Evolutionary conservation across 2,329 filamentous ascomycete species (phyloP), one percentile per base, ranked within the genome.

Genomic region (Colletotrichum nymphaeae): DNA sequence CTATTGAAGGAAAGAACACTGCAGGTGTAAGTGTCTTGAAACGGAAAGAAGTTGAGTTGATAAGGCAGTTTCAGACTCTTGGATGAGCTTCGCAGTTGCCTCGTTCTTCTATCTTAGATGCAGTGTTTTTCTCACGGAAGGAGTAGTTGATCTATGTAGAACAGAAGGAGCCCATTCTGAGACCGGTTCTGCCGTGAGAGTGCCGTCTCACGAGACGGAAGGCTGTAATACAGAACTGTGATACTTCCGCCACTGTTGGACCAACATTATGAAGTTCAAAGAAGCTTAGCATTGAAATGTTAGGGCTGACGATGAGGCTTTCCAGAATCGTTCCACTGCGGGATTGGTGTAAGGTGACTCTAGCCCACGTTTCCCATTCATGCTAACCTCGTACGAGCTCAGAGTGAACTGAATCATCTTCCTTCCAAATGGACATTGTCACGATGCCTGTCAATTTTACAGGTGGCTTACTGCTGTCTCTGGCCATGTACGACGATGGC

Each of bases 401-500:
- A 46, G 19, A 3, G 9, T 22, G 19, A 49, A 11, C 19, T 49
- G 42, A 49, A 19, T 9, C 19, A 22, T 49, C 19, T 49, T n/a
- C 19, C 19, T 49, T 49, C 42, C 19, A 19, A n/a, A 22, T n/a
- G 42, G 19, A 22, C 19, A n/a, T n/a, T 3, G 42, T 11, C 8
- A 49, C 42, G 14, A 28, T 28, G 5, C 12, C 16, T 37, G 22
- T 22, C 49, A 62, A 37, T 22, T 58, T 63, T 58, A 42, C 22
- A 12, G 49, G 42, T 53, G 59, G 69, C 16, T 57, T 12, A 49
- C 22, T 72, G 28, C 58, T 49, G 65, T 28, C 42, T 22, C 42
- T 63, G 30, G 14, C 4, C 53, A 53, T 32, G 62, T 46, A 71
- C 56, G 24, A 67, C 63, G 30, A 60, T 35, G 55, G 12, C 46